Conservation (phyloP, 495 filamentous ascomycete genomes). For the Neurospora sp. region DNA sequence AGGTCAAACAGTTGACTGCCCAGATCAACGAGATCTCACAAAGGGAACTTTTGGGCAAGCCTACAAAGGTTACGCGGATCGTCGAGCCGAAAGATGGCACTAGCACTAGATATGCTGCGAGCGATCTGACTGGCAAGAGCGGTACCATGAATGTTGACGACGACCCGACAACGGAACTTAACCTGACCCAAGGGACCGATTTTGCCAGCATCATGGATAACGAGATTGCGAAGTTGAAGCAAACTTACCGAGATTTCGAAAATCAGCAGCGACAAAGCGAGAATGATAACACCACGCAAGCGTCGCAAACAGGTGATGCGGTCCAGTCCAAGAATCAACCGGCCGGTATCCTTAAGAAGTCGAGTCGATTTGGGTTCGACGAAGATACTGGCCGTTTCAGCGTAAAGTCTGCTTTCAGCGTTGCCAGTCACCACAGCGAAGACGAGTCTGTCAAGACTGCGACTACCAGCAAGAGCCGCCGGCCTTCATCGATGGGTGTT, state of each 20-base stretch:
- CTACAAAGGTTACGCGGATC: slow-evolving; percentile 26
- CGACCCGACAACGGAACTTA: slow-evolving; percentile 31
- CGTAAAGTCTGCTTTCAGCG: slow-evolving; percentile 29
- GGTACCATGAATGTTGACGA: slow-evolving; percentile 23
- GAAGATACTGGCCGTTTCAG: slow-evolving; percentile 33
- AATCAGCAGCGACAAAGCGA: slow-evolving; percentile 14
- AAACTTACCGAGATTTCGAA: slow-evolving; percentile 25
- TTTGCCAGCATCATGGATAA: slow-evolving; percentile 31
- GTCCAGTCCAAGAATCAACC: slow-evolving; percentile 20
- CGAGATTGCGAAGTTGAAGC: slow-evolving; percentile 27
- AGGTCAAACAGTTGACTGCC: slow-evolving; percentile 22
- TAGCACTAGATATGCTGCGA: background rate
- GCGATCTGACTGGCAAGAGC: slow-evolving; percentile 22
- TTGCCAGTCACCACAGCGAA: slow-evolving; percentile 22
- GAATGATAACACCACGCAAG: slow-evolving; percentile 11
- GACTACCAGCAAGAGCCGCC: slow-evolving; percentile 5
- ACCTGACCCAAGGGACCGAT: slow-evolving; percentile 32
- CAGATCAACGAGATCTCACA: slow-evolving; percentile 25
- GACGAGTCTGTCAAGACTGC: slow-evolving; percentile 5
- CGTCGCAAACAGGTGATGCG: slow-evolving; percentile 9
- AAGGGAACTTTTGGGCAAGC: slow-evolving; percentile 21
- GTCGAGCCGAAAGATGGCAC: slow-evolving; percentile 24
- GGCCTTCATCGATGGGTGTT: background rate
- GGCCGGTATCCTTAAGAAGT: slow-evolving; percentile 35
- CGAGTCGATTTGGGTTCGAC: slow-evolving; percentile 28